phyloP scores from a whole-genome alignment of 805 yeast species.

The Starmera quercuum region DNA sequence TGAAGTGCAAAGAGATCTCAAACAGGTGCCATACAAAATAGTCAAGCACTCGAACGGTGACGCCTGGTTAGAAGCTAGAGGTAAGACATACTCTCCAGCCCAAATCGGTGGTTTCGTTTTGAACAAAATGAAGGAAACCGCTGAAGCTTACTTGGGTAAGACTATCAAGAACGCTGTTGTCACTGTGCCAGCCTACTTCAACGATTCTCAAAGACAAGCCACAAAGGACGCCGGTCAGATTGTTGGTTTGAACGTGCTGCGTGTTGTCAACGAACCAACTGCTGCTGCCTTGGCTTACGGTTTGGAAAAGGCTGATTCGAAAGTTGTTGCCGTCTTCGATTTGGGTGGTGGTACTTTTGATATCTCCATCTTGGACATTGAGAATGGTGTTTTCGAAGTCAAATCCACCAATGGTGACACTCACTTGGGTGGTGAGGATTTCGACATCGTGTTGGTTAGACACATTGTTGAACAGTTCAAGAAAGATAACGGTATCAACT shows the following conservation, averaged over 20 bases:
- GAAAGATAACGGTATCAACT: constrained; percentile 31
- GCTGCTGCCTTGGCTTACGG: constrained; percentile 86
- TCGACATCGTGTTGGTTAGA: constrained; percentile 56
- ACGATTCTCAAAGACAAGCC: constrained; percentile 76
- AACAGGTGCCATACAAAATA: constrained; percentile 57
- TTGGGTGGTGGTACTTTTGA: constrained; percentile 86
- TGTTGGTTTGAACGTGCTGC: constrained; percentile 67
- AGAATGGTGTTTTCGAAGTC: constrained; percentile 76
- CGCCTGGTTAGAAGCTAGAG: constrained; percentile 50
- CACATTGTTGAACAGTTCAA: constrained; percentile 53
- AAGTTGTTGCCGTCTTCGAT: constrained; percentile 48
- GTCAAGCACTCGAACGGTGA: constrained; percentile 56
- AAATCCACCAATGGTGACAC: constrained; percentile 81
- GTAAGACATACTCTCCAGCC: constrained; percentile 53
- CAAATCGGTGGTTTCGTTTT: constrained; percentile 65
- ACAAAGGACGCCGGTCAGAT: constrained; percentile 73
- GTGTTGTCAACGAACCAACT: constrained; percentile 80
- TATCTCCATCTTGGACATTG: constrained; percentile 70
- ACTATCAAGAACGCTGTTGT: constrained; percentile 65
- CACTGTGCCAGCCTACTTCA: constrained; percentile 81
- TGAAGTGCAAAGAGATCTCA: constrained; percentile 66
- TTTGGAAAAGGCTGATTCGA: constrained; percentile 41
- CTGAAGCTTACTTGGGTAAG: constrained; percentile 48
- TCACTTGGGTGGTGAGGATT: constrained; percentile 82
- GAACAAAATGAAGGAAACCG: constrained; percentile 57